Evolutionary conservation across 805 yeast genomes (phyloP), one percentile per base, ranked within the genome.

Genomic region (Pichia manshurica): DNA sequence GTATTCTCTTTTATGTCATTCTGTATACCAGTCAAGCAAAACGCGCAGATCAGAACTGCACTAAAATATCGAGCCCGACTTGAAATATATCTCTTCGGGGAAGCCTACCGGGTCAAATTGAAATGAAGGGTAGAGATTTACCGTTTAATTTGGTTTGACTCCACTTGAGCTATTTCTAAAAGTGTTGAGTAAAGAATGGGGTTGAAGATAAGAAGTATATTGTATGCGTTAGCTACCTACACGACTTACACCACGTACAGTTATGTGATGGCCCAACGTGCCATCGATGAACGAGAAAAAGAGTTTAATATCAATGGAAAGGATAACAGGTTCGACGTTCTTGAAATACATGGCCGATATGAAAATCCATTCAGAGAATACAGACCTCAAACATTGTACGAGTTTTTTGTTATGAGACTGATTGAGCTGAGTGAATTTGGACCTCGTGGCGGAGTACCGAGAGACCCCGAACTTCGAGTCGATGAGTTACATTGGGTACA

Each of bases 321-420:
- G 3, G 52, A 54, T 37, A 46, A 46, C 8, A 70, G 72, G 53
- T 81, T 70, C 52, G 64, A 69, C 3, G 69, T 79, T 2, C 57
- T 82, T 50, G 67, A 68, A n/a, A 68, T 87, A 1, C 75, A 77
- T 17, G 96, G 97, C 9, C 71, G 89, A 56, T 91, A 78, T 66
- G 93, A 87, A 49, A 91, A 91, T 58, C 98, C 98, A 2, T 91
- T 91, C 62, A 75, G 75, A 16, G 96, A 91, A 61, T 91, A 91
- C 61, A 73, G 97, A 44, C 84, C 88, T 6, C 97, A 90, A 65
- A 88, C 96, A 0, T 72, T 87, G 8, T 85, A 85, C 60, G 97
- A 91, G 66, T 91, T 90, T 65, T 69, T 87, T 25, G 70, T 77
- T 38, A 84, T 90, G 55, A 70, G 96, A 19, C 51, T 89, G 3